Percentiles rank a stretch among this genome's conserved stretches.
These are phyloP conservation scores for Mallotus repandus DNA, from an alignment of 441 rosid genomes.

Conservation along the genomic window DNA sequence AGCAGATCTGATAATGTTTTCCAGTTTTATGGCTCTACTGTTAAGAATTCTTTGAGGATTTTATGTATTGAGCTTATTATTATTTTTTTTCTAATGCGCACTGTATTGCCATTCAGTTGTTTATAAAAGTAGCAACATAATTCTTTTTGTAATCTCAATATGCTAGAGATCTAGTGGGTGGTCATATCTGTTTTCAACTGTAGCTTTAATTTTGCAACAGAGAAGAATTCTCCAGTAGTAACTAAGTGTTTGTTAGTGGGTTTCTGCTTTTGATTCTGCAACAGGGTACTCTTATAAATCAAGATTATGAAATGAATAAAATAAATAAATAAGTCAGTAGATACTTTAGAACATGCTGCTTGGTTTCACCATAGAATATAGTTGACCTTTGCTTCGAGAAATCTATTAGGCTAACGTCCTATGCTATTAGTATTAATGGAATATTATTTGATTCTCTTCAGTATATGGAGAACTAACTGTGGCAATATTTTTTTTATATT, in stretches of 20 bases:
- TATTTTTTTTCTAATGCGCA: no score
- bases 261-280: no score
- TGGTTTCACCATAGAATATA: background rate
- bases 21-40: background rate
- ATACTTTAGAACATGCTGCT: background rate
- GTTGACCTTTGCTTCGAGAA: background rate
- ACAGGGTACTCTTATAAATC: background rate
- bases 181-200: no score
- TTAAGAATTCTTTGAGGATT: background rate
- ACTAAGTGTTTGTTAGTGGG: no score
- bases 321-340: background rate
- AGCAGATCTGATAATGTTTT: constrained; percentile 27
- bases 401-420: background rate
- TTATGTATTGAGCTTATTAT: no score
- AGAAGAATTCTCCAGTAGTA: no score
- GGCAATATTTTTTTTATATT: no score
- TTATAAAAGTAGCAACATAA: no score
- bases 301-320: background rate
- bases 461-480: background rate
- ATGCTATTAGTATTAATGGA: background rate
- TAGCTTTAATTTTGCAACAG: no score
- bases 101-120: no score
- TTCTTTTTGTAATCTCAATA: no score
- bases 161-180: no score
- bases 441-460: background rate